Evolutionary conservation across 2,329 filamentous ascomycete species (phyloP), one percentile per base, ranked within the genome.

Genomic region (Hymenoscyphus occultus): DNA sequence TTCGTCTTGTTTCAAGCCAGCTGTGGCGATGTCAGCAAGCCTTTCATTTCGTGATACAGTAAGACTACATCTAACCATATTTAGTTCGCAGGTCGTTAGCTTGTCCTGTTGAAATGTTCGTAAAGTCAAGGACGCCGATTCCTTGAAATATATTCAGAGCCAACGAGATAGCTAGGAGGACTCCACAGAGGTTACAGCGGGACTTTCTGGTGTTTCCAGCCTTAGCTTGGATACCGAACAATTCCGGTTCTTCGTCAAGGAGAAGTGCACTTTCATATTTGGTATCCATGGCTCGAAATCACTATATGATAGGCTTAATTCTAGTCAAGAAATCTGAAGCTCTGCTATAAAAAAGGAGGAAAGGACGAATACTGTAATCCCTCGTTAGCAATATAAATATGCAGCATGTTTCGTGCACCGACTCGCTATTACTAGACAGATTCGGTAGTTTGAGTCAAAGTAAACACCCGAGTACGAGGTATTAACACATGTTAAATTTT

Each of bases 1-100:
- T 60, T 60, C 58, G 31, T 40, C 40, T 31, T 60, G 19, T 22
- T n/a, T 10, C 28, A 60, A 19, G 12, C 16, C 39, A 48, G 58
- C 58, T 60, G 2, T 7, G 13, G 13, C 16, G 12, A 45, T 16
- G 40, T 45, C 13, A 45, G 40, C 40, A 45, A 45, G 1, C 40
- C 16, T 5, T 14, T 5, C 5, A 16, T 5, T 14, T 45, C 9
- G 13, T 14, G 12, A 45, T 13, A 42, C 13, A 12, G 40, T 13
- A 28, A 28, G 10, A 5, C 5, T 45, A 1, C 13, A 13, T 45
- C 13, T 45, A 14, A 45, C 40, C 10, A 45, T 45, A 45, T 45
- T 45, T 45, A 16, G 9, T 45, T 45, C 16, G 13, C 40, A 14
- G 9, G 40, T 45, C 2, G 16, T 16, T 16, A 4, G 13, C 40